Base-by-base conservation (phyloP, 1,284 basidiomycete species). In the Ceratobasidium sp. region DNA sequence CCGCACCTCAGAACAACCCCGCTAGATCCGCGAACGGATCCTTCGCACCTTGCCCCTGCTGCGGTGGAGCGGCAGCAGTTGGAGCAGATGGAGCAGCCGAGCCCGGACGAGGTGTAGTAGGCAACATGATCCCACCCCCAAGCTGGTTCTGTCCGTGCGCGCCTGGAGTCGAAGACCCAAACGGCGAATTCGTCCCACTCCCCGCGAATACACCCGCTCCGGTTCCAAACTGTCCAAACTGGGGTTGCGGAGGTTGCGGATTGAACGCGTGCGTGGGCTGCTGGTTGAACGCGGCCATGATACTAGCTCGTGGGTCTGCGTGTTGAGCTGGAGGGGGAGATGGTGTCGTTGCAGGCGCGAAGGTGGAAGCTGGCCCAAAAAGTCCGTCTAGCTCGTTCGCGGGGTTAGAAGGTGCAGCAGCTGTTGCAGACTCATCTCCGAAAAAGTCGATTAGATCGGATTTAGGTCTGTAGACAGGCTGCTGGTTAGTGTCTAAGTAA, bases 21-120 rank as follows among this genome's bases (percentile, higher is more conserved):
- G 88, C 93, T 59, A 95, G 86, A 84, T 94, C 93, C 17, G 92
- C 92, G 81, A 95, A 95, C 52, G 94, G 94, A 84, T 95, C 93
- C 82, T 93, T 94, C 33, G 90, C 88, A 65, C 84, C 80, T 52
- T 78, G 81, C 70, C 74, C 80, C 70, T 68, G 82, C 59, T 38
- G 81, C 77, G 67, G 85, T 68, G 82, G 54, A 48, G 84, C 50
- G 79, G 83, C 42, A 17, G 48, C 48, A 10, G 62, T 42, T 7
- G 62, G 62, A 13, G 62, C 79, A 81, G 54, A 80, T 82, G 75
- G 78, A 66, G 68, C 80, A 73, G 67, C 81, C 80, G 59, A 79
- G 78, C 62, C 77, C 42, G 75, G 68, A 5, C 74, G 28, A 59
- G 61, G 78, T 59, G 69, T 78, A 10, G 79, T 64, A 42, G 81